Percentiles rank a stretch among this genome's conserved stretches.
Evolutionary conservation across 2,329 filamentous ascomycete species (phyloP).

Genomic region (Macrophomina phaseolina): DNA sequence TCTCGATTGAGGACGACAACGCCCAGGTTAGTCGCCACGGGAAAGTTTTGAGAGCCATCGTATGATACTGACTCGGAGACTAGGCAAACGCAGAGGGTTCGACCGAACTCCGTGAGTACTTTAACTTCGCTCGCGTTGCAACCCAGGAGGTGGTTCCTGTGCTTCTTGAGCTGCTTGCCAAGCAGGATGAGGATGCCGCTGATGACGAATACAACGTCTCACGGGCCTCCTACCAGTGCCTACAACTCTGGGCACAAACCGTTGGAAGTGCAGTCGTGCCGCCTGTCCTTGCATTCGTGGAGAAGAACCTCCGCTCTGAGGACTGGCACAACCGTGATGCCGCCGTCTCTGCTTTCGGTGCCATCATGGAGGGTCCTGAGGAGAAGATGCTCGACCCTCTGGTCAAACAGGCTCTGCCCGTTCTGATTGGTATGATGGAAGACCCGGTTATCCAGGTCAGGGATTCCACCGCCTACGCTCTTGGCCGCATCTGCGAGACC

Average conservation of each 20-base stretch:
- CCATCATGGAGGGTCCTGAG: conserved; percentile 98
- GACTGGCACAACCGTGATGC: conserved; percentile 97
- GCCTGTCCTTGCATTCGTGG: conserved; percentile 88
- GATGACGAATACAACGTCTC: conserved; percentile 99
- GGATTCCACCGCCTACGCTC: conserved; percentile 93
- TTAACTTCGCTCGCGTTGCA: conserved; percentile 93
- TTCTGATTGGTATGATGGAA: conserved; percentile 91
- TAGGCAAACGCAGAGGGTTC: conserved; percentile 71
- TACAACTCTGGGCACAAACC: conserved; percentile 93
- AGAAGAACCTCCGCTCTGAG: conserved; percentile 84
- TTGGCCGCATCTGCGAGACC: conserved; percentile 94
- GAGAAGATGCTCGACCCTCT: conserved; percentile 90
- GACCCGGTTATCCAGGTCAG: conserved; percentile 88
- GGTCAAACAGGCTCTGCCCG: conserved; percentile 91
- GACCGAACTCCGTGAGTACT: conserved; percentile 87
- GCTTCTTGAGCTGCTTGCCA: conserved; percentile 83
- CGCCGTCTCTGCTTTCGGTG: conserved; percentile 94
- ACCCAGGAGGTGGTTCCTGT: conserved; percentile 94
- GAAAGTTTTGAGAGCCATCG: neutral
- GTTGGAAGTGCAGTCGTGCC: conserved; percentile 84
- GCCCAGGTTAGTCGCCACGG: conserved; percentile 62
- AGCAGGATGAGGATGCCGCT: conserved; percentile 95
- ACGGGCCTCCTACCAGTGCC: conserved; percentile 92
- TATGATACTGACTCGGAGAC: neutral
- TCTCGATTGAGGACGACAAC: conserved; percentile 97